Conservation (phyloP, 768 basidiomycete species). For the Auricularia heimuer region DNA sequence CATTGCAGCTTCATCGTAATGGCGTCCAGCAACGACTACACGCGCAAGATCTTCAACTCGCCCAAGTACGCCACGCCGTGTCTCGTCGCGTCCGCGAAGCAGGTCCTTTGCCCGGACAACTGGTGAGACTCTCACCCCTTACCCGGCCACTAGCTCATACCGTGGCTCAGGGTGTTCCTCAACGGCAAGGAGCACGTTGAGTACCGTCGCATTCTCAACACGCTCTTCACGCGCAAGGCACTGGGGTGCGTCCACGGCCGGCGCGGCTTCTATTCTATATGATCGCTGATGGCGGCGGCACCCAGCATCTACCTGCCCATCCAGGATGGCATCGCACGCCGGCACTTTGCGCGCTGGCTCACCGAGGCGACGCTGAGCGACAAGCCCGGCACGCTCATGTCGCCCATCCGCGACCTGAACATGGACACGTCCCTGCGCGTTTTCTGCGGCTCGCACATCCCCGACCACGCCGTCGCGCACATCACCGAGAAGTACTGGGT, state of each 20-base stretch:
- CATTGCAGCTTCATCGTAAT: conserved; percentile 90
- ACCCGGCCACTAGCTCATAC: conserved; percentile 2
- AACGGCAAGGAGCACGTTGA: conserved; percentile 89
- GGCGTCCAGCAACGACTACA: conserved; percentile 86
- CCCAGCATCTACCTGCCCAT: conserved; percentile 70
- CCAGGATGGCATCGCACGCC: conserved; percentile 74
- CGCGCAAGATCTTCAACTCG: conserved; percentile 94
- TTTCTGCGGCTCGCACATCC: conserved; percentile 88
- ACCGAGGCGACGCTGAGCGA: conserved; percentile 35
- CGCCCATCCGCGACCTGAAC: conserved; percentile 85
- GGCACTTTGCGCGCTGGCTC: conserved; percentile 70
- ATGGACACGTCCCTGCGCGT: conserved; percentile 96
- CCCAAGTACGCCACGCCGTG: conserved; percentile 89
- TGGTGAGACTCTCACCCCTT: conserved; percentile 42
- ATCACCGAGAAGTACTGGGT: conserved; percentile 94
- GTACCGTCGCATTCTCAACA: conserved; percentile 84
- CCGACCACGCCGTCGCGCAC: conserved; percentile 63
- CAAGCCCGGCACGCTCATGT: conserved; percentile 57
- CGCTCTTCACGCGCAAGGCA: conserved; percentile 89
- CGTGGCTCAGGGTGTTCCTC: conserved; percentile 75
- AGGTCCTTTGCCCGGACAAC: conserved; percentile 75
- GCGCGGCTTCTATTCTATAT: not conserved
- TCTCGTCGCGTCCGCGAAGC: conserved; percentile 85
- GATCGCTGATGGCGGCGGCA: not conserved
- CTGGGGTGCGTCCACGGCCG: conserved; percentile 44